Evolutionary conservation across 2,329 filamentous ascomycete genomes (phyloP).

Genomic region (Penicillium brevicompactum): DNA sequence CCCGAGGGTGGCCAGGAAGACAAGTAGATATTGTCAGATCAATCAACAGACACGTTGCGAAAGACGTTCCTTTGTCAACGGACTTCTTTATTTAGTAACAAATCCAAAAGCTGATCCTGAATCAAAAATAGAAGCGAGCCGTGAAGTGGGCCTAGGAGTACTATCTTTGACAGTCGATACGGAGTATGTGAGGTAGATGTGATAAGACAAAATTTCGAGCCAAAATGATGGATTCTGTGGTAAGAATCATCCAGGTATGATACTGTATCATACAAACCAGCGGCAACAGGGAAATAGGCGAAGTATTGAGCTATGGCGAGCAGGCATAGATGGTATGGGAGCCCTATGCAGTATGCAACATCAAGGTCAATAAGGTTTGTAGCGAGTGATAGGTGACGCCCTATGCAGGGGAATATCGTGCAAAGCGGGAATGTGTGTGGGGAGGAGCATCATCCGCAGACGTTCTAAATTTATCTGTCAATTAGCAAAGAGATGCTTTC

Average conservation of each 20-base stretch:
- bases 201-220: not conserved
- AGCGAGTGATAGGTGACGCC: not conserved
- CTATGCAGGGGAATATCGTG: not conserved
- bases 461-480: not conserved
- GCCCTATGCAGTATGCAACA: not conserved
- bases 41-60: not conserved
- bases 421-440: not conserved
- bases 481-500: not conserved
- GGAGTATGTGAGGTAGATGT: not conserved
- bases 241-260: not conserved
- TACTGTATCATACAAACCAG: conserved; percentile 1
- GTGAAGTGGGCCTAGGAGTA: not conserved
- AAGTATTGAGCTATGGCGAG: not conserved
- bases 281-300: not conserved
- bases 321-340: not conserved
- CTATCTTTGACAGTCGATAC: not conserved
- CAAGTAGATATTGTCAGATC: not conserved
- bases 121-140: not conserved
- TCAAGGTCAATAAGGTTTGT: not conserved
- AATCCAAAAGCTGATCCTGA: not conserved
- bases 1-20: not conserved
- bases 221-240: not conserved
- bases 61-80: not conserved
- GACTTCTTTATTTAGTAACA: not conserved
- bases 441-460: not conserved